Percentiles rank a stretch among this genome's conserved stretches.
Conservation (phyloP, 2,329 filamentous ascomycete species). For the Tothia fuscella region DNA sequence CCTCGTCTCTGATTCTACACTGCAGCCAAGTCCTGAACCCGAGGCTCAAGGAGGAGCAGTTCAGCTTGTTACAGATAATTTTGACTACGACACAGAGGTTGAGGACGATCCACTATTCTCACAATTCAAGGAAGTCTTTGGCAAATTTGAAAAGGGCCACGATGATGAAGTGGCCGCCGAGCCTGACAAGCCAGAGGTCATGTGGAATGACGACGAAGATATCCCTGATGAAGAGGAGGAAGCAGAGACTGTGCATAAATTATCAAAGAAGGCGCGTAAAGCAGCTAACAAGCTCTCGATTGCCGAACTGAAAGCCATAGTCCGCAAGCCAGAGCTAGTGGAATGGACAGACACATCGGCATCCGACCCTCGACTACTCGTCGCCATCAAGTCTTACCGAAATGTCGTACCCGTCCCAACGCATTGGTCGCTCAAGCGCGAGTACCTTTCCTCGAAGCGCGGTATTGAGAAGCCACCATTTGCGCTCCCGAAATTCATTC, state of each 20-base stretch:
- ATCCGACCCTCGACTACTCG: constrained; percentile 73
- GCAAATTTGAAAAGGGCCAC: constrained; percentile 53
- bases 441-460: constrained; percentile 92
- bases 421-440: constrained; percentile 93
- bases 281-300: constrained; percentile 84
- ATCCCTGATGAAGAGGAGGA: constrained; percentile 76
- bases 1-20: constrained; percentile 1
- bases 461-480: constrained; percentile 95
- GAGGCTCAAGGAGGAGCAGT: neutral
- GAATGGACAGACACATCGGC: constrained; percentile 96
- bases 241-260: constrained; percentile 47
- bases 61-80: neutral
- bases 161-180: constrained; percentile 55
- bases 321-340: constrained; percentile 82
- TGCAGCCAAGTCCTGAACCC: neutral
- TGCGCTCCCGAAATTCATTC: constrained; percentile 86
- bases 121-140: constrained; percentile 73
- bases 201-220: constrained; percentile 71
- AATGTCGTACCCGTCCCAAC: constrained; percentile 90
- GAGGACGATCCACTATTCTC: constrained; percentile 67
- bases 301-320: constrained; percentile 86
- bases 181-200: constrained; percentile 70
- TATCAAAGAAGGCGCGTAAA: constrained; percentile 94
- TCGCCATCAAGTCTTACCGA: constrained; percentile 88
- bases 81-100: constrained; percentile 35